Evolutionary conservation across 768 basidiomycete genomes (phyloP), one percentile per base, ranked within the genome.

Genomic region (Mycena filopes): DNA sequence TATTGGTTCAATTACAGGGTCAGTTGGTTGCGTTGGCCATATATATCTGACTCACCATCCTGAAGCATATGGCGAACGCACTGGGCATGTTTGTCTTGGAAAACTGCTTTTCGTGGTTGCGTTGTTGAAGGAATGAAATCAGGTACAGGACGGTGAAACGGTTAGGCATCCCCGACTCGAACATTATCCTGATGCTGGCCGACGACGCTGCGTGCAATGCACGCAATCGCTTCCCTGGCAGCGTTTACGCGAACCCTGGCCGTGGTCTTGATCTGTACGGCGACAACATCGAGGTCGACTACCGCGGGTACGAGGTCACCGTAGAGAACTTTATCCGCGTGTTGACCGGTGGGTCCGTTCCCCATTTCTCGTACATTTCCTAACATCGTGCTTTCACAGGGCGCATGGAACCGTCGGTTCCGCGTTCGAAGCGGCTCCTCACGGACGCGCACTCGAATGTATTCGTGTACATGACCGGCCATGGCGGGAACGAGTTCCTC

Each of bases 1-100:
- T 97, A 96, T 75, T 98, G 96, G 96, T 99, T 99, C 84, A 99
- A 99, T 75, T 99, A 99, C 74, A 83, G 97, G 45, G 97, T 98
- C 73, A 55, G 91, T 84, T 9, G 20, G 11, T 45, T 40, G 36
- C 41, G 8, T 46, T 50, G 9, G 1, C n/a, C n/a, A 3, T 41
- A 9, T 31, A 31, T 4, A 25, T 42, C 60, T 50, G 25, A 63
- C 16, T 15, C 38, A n/a, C n/a, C n/a, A n/a, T 21, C 28, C 63
- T 18, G 36, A 70, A 98, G 96, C 98, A 99, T 76, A 99, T 99
- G 95, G 90, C 98, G 11, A 99, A 99, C 78, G 93, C 97, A 1
- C 84, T 99, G 25, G 96, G 96, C 74, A 98, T 99, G 96, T 94
- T 73, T 71, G 85, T 72, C 4, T 47, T 18, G 20, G 21, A 48